Base-by-base conservation (phyloP, 805 yeast species). In the Suhomyces tanzawaensis region DNA sequence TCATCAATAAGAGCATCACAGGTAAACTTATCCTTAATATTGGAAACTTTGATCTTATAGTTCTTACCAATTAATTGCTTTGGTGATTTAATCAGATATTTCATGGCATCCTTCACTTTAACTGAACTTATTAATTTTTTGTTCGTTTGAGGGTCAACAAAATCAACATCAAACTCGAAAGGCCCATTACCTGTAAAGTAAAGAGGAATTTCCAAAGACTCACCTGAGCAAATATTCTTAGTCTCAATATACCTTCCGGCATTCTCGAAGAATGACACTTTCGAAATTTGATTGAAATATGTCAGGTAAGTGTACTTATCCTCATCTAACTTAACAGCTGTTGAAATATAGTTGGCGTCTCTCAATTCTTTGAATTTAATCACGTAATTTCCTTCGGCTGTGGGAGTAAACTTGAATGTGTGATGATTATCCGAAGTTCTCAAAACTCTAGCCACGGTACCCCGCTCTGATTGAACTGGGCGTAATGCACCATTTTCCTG, bases 161-260 rank as follows among this genome's bases (percentile, higher is more conserved):
- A 64, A 37, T 80, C 85, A 59, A 89, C 90, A 16, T 68, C 70
- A 37, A 93, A 68, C 2, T 74, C 65, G 48, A 83, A 87, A 3
- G 98, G 98, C 0, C 84, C 76, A 46, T 81, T 80, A 11, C 99
- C 99, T 34, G 76, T 79, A 16, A 93, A 72, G 7, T 58, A 55
- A 3, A 91, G 70, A 0, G 82, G 81, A 4, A 85, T 60, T 2
- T 39, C 34, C 0, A 53, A 49, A 12, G 46, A 34, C 9, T 58
- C 58, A 6, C 62, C 67, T 28, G 48, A 55, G 46, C 74, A 69
- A 17, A 60, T 44, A 8, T 43, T 45, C 18, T 62, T 41, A 2
- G 41, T 41, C 25, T 58, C 53, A 2, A 47, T 37, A 1, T 34
- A 40, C 3, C 45, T 29, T 4, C 37, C 43, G n/a, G 35, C 34